Conservation (phyloP, 1,284 basidiomycete species). For the Coniferiporia weirii region DNA sequence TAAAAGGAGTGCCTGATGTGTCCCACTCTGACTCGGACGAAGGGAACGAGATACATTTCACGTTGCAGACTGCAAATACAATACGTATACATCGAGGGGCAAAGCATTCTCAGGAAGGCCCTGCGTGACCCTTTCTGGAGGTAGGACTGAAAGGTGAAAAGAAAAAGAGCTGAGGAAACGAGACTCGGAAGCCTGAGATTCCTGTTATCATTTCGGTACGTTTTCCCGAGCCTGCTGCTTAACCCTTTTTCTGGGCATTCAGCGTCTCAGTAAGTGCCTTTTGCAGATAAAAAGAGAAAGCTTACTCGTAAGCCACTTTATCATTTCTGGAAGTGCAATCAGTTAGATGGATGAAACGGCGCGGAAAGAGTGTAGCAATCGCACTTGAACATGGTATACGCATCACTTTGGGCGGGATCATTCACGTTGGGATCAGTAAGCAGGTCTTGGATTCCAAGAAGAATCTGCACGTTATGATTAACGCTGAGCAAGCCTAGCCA, state of each 20-base stretch:
- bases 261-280: slow-evolving; percentile 11
- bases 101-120: neutral
- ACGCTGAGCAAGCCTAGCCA: slow-evolving; percentile 2
- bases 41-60: too few species aligned
- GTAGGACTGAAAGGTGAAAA: neutral
- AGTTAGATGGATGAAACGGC: neutral
- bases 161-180: neutral
- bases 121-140: neutral
- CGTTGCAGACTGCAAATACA: neutral
- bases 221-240: slow-evolving; percentile 82
- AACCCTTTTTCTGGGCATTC: slow-evolving; percentile 58
- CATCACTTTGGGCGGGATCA: slow-evolving; percentile 95
- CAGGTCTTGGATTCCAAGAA: slow-evolving; percentile 93
- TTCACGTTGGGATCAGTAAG: slow-evolving; percentile 92
- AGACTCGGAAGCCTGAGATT: too few species aligned
- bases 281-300: slow-evolving; percentile 18
- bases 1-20: too few species aligned
- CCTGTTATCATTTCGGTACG: slow-evolving; percentile 55
- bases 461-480: slow-evolving; percentile 53
- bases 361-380: slow-evolving; percentile 27
- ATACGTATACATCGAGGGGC: neutral
- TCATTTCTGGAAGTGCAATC: slow-evolving; percentile 64
- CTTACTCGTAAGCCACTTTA: slow-evolving; percentile 83
- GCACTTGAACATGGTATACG: slow-evolving; percentile 96
- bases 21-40: too few species aligned